Base-by-base conservation (phyloP, 2,329 filamentous ascomycete species). In the Pseudonectria foliicola region DNA sequence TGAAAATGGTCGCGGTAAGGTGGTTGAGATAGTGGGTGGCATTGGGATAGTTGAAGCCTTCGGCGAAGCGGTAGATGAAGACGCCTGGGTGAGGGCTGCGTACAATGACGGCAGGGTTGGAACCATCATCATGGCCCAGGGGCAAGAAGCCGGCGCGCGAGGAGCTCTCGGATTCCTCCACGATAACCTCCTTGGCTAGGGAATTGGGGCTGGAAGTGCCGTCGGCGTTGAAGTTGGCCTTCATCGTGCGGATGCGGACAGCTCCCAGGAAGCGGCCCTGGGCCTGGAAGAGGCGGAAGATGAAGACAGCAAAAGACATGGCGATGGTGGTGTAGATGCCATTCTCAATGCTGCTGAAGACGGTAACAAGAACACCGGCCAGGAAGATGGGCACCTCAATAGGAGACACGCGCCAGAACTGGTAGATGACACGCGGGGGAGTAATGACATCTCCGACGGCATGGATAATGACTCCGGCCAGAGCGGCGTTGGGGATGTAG, bases 401-500 rank as follows among this genome's bases (percentile, higher is more conserved):
- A 0, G 87, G 87, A 1, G 85, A 85, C 1, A 92, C 82, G 25
- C 79, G 73, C 86, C 86, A 95, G 65, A 93, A 93, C 53, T 89
- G 82, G 61, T 90, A 90, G 10, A 94, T 75, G 0, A 80, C 82
- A 53, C 85, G 83, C 4, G 85, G 87, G 3, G 85, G 80, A 0
- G 86, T 90, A 49, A 94, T 84, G 37, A 94, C 67, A 56, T 94
- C 87, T 42, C 82, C 80, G 4, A 94, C 87, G 4, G 88, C 88
- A 60, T 95, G 88, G 45, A 94, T 93, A 48, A 95, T 95, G 53
- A 94, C 83, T 31, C 77, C 87, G 1, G 86, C 74, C 4, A 95
- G 73, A 6, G 77, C 71, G 1, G 85, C 74, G 42, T 73, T 82
- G 1, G 87, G 86, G 41, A 95, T 94, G 61, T 90, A 94, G 66